Percentiles rank a stretch among this genome's conserved stretches.
Evolutionary conservation across 2,329 filamentous ascomycete species (phyloP).

Genomic region (Colletotrichum melonis): DNA sequence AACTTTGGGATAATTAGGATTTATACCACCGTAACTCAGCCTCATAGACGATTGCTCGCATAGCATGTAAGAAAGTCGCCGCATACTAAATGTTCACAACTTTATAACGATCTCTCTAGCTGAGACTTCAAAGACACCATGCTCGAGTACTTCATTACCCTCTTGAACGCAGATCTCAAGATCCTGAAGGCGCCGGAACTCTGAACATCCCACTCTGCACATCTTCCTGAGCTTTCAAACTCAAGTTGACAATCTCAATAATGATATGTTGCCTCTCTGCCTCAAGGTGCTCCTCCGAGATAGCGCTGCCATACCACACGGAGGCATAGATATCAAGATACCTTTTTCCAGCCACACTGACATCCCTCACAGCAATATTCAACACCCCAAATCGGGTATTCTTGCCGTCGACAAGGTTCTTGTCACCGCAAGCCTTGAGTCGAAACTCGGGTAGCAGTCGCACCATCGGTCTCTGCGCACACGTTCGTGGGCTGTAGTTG

Average conservation of each 20-base stretch:
- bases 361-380: slow-evolving; percentile 38
- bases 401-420: slow-evolving; percentile 34
- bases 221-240: slow-evolving; percentile 36
- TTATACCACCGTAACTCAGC: no score
- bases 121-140: no score
- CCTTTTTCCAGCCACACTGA: slow-evolving; percentile 12
- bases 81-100: no score
- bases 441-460: slow-evolving; percentile 39
- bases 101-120: no score
- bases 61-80: fast-evolving
- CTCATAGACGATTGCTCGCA: no score
- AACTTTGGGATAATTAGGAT: no score
- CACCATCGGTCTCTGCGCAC: slow-evolving; percentile 45
- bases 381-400: slow-evolving; percentile 39
- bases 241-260: slow-evolving; percentile 39
- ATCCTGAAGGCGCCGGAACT: slow-evolving; percentile 2
- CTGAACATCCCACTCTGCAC: slow-evolving; percentile 24
- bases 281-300: slow-evolving; percentile 39
- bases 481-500: slow-evolving; percentile 42
- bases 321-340: slow-evolving; percentile 38
- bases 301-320: slow-evolving; percentile 39
- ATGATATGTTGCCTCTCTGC: slow-evolving; percentile 40
- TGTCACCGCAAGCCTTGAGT: slow-evolving; percentile 41
- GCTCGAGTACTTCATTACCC: no score
- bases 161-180: neutral